phyloP scores from a whole-genome alignment of 2,329 filamentous ascomycete species.

The Colletotrichum navitas region DNA sequence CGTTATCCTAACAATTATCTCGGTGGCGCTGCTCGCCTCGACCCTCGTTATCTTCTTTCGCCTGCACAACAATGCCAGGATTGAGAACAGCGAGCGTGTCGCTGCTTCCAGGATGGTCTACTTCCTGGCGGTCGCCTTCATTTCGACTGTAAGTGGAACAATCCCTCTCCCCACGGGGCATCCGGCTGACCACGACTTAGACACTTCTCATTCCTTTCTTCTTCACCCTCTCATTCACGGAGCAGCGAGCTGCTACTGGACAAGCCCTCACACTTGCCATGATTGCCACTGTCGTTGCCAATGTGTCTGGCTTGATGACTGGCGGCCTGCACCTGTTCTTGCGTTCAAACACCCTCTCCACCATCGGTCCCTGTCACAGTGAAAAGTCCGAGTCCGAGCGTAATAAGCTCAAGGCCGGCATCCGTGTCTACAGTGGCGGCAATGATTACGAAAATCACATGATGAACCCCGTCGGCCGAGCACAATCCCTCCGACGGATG shows the following conservation, averaged over 20 bases:
- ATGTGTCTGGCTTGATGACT: constrained; percentile 74
- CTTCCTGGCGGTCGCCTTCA: constrained; percentile 69
- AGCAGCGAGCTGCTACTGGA: constrained; percentile 52
- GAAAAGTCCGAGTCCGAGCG: constrained; percentile 62
- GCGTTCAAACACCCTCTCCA: constrained; percentile 70
- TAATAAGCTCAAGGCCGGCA: constrained; percentile 58
- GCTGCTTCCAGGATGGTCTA: constrained; percentile 78
- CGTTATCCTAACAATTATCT: constrained; percentile 63
- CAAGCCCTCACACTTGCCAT: constrained; percentile 66
- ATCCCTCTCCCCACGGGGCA: neutral
- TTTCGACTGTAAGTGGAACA: constrained; percentile 65
- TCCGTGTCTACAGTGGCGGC: constrained; percentile 55
- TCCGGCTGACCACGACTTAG: constrained; percentile 54
- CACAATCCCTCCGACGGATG: constrained; percentile 48
- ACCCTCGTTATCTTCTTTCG: constrained; percentile 68
- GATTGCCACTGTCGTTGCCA: constrained; percentile 74
- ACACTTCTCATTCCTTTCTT: constrained; percentile 74
- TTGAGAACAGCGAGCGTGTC: constrained; percentile 71
- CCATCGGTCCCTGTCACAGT: constrained; percentile 59
- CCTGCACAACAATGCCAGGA: constrained; percentile 65
- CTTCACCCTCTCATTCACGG: constrained; percentile 64
- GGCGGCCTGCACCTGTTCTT: constrained; percentile 76
- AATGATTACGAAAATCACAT: constrained; percentile 52
- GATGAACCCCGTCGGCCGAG: constrained; percentile 50
- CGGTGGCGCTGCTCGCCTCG: constrained; percentile 63